Conservation (phyloP, 2,329 filamentous ascomycete species). For the Clonostachys sp. region DNA sequence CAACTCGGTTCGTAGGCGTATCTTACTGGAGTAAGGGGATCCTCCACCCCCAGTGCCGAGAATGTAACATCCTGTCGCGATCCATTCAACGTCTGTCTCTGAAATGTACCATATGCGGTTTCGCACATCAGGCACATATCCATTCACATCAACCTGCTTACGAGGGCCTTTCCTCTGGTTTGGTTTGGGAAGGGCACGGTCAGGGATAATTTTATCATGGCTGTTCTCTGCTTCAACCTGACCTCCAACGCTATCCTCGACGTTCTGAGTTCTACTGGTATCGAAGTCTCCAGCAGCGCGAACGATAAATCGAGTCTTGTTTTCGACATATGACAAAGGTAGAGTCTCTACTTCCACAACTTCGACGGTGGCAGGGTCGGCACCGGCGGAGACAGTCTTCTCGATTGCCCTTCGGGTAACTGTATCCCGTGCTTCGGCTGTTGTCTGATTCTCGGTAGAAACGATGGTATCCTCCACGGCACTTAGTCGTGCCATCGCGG, state of each 20-base stretch:
- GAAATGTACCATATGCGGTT: slow-evolving; percentile 52
- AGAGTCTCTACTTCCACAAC: slow-evolving; percentile 49
- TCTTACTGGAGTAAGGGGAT: slow-evolving; percentile 44
- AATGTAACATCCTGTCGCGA: slow-evolving; percentile 55
- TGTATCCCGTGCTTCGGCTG: slow-evolving; percentile 27
- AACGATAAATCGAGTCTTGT: slow-evolving; percentile 53
- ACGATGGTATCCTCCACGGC: slow-evolving; percentile 46
- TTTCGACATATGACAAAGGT: slow-evolving; percentile 47
- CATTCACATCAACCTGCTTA: slow-evolving; percentile 23
- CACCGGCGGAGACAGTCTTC: slow-evolving; percentile 38
- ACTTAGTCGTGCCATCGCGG: slow-evolving; percentile 56
- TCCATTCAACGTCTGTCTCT: slow-evolving; percentile 53
- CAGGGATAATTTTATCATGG: slow-evolving; percentile 11
- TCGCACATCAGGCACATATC: slow-evolving; percentile 43
- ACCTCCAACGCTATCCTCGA: background rate
- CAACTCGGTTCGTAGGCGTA: slow-evolving; percentile 46
- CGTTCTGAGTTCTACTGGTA: background rate
- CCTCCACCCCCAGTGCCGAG: slow-evolving; percentile 58
- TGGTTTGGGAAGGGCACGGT: slow-evolving; percentile 5
- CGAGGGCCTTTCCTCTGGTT: background rate
- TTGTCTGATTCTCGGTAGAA: slow-evolving; percentile 35
- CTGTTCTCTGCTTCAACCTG: background rate
- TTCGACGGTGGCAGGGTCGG: slow-evolving; percentile 32
- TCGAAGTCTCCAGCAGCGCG: slow-evolving; percentile 56
- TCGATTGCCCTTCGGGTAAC: slow-evolving; percentile 34